Conservation (phyloP, 257 asterid genomes). For the Echium plantagineum region DNA sequence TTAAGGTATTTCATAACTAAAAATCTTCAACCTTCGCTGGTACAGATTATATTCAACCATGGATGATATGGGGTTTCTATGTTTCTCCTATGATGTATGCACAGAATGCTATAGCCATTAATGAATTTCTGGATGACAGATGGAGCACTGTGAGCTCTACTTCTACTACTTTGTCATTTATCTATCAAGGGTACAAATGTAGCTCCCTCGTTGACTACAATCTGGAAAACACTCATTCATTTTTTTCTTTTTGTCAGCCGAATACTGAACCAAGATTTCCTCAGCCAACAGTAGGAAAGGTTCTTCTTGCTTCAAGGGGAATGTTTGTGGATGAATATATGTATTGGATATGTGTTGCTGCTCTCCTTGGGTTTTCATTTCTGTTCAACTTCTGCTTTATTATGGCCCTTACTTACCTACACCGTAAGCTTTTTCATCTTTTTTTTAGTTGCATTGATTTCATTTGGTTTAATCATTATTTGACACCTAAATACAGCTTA, state of each 20-base stretch:
- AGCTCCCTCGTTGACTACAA: too few species aligned
- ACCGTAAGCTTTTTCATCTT: conserved; percentile 24
- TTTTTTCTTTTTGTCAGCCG: conserved; percentile 20
- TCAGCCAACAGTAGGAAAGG: conserved; percentile 42
- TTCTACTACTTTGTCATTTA: too few species aligned
- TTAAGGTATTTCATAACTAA: too few species aligned
- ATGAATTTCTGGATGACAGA: conserved; percentile 27
- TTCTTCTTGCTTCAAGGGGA: conserved; percentile 38
- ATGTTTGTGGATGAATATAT: conserved; percentile 29
- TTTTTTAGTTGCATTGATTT: not conserved
- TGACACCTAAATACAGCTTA: conserved; percentile 38
- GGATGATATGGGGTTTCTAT: conserved; percentile 27
- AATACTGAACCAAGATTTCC: conserved; percentile 30
- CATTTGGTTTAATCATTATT: conserved; percentile 15
- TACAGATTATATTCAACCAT: conserved; percentile 24
- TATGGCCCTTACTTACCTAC: conserved; percentile 36
- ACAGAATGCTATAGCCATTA: conserved; percentile 26
- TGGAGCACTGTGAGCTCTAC: conserved; percentile 21
- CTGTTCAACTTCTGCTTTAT: conserved; percentile 32
- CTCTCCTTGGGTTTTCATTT: conserved; percentile 37
- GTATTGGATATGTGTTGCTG: conserved; percentile 40
- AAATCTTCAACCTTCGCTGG: not conserved
- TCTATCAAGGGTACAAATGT: too few species aligned
- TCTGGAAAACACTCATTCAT: too few species aligned
- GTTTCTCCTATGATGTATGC: conserved; percentile 27